Evolutionary conservation across 2,329 filamentous ascomycete species (phyloP), one percentile per base, ranked within the genome.

Genomic region (Macrophomina phaseolina): DNA sequence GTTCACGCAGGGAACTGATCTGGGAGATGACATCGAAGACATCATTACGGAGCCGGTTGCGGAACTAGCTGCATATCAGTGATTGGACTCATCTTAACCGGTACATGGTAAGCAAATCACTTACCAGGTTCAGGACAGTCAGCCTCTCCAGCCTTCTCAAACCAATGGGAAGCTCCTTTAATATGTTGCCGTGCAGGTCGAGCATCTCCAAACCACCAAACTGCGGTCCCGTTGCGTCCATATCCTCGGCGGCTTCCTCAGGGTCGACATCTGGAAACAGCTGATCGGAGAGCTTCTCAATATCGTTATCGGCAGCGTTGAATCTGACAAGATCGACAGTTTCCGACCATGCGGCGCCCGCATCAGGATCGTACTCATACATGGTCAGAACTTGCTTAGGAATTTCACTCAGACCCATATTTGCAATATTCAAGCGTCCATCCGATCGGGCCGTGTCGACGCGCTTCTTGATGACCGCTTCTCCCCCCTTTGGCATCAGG

Each of bases 271-370:
- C 93, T 0, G 94, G 94, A 71, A 98, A 97, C 18, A 93, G 82
- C 1, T 83, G 81, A 18, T 95, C 91, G 2, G 88, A 86, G 40
- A 98, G 83, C 38, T 83, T 82, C 72, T 92, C 88, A 56, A 99
- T 79, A 73, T 97, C 92, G 73, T 99, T 98, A 74, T 97, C 93
- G 8, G 94, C 93, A 5, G 91, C 93, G 70, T 95, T 87, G 60
- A 98, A 89, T 68, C 91, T 89, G 0, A 90, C 91, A 53, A 98
- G 81, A 74, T 98, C 94, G 11, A 98, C 92, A 67, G 91, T 90
- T 77, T 98, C 94, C 1, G 93, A 93, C 95, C 95, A 98, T 40
- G 90, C 88, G 11, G 89, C 86, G 42, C 86, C 87, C 28, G 85
- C 81, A 45, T 90, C 87, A 1, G 86, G 85, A 64, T 93, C 89